These are phyloP conservation scores for Hericium alpestre DNA, from an alignment of 768 basidiomycete genomes.

Conservation along the genomic window DNA sequence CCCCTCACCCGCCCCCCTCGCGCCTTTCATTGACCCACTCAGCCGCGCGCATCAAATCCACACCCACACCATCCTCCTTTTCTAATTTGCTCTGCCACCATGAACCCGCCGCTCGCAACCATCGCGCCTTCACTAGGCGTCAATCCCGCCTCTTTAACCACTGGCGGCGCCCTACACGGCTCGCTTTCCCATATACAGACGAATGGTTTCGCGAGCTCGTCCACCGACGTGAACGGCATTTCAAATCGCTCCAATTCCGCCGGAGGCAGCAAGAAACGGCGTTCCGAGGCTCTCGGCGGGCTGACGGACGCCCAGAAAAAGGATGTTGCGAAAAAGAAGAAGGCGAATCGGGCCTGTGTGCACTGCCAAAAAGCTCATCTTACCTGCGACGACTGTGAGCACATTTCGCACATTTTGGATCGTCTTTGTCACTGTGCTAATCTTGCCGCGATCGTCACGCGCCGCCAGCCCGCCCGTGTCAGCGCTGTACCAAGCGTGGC, in stretches of 20 bases:
- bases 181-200: background rate
- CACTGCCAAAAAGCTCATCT: constrained; percentile 96
- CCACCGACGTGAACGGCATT: background rate
- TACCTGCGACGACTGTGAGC: constrained; percentile 96
- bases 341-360: constrained; percentile 86
- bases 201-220: background rate
- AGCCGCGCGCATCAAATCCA: background rate
- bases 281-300: constrained; percentile 45
- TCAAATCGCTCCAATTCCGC: background rate
- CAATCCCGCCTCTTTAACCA: constrained; percentile 4
- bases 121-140: constrained; percentile 1
- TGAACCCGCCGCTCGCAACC: background rate
- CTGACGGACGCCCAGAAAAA: constrained; percentile 42
- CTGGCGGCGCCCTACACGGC: background rate
- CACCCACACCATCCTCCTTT: background rate
- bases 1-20: too few relatives aligned
- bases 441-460: background rate
- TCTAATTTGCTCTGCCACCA: background rate
- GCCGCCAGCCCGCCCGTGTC: constrained; percentile 81
- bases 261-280: constrained; percentile 16
- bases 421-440: constrained; percentile 13
- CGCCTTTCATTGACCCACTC: background rate
- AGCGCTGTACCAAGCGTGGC: constrained; percentile 89
- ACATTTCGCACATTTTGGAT: constrained; percentile 1
- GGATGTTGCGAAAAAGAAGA: constrained; percentile 87